A percentile compares a stretch with the other conserved stretches of the same genome.
Conservation (phyloP, 495 filamentous ascomycete species). For the Entonaema liquescens region DNA sequence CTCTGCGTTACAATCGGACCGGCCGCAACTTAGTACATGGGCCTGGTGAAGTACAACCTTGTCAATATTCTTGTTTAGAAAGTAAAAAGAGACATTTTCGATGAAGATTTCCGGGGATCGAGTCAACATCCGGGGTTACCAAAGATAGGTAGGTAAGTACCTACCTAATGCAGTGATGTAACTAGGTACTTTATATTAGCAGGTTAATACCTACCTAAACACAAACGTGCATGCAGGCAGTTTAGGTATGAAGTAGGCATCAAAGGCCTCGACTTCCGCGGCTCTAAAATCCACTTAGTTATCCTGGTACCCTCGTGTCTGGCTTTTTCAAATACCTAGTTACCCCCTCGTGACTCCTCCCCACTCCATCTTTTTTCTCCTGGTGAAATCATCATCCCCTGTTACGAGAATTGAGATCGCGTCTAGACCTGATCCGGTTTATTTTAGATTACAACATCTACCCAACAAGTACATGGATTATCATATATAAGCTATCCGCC, state of each 20-base stretch:
- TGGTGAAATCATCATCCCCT: not conserved
- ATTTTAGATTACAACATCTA: not conserved
- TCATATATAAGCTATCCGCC: not conserved
- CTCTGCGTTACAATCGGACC: slow-evolving; percentile 34
- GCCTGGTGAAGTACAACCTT: slow-evolving; percentile 30
- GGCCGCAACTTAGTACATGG: slow-evolving; percentile 14
- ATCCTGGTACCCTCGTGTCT: slow-evolving; percentile 14
- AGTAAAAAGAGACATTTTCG: slow-evolving; percentile 5
- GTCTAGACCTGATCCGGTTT: slow-evolving; percentile 6
- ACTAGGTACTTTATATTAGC: too few species aligned
- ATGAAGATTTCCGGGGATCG: slow-evolving; percentile 10
- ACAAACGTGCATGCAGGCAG: too few species aligned
- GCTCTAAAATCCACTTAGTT: slow-evolving; percentile 2
- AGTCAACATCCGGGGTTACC: too few species aligned
- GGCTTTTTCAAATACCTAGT: not conserved
- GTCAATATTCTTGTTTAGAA: slow-evolving; percentile 19
- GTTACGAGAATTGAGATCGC: not conserved
- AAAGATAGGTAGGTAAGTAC: not conserved
- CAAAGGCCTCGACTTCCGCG: slow-evolving; percentile 7
- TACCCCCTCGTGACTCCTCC: slow-evolving; percentile 4
- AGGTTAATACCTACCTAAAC: too few species aligned
- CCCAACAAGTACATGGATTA: not conserved
- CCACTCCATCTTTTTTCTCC: not conserved
- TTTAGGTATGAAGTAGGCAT: too few species aligned
- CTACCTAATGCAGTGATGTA: too few species aligned